phyloP scores from a whole-genome alignment of 306 rosid species.

The Inga leiocalycina region DNA sequence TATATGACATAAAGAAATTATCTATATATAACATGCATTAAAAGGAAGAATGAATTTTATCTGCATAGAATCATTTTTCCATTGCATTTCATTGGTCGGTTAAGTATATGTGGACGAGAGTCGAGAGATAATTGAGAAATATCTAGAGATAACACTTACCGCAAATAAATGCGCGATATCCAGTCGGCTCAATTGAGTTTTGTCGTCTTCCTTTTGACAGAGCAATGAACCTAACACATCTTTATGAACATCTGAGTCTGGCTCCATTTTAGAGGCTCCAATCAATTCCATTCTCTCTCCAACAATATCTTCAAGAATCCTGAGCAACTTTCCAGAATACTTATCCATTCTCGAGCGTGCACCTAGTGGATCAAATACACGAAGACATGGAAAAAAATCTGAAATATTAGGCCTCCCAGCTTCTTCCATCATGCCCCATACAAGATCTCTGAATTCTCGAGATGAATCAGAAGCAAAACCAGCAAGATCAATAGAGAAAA shows the following conservation, averaged over 20 bases:
- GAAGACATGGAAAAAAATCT: background rate
- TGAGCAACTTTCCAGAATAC: background rate
- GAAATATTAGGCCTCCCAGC: background rate
- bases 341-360: background rate
- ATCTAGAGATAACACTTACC: background rate
- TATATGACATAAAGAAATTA: too few species aligned
- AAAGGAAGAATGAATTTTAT: too few species aligned
- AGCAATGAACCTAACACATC: too few species aligned
- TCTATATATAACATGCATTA: too few species aligned
- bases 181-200: background rate
- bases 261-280: too few species aligned
- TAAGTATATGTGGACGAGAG: background rate
- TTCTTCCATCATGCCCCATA: background rate
- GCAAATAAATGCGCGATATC: background rate
- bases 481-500: too few species aligned
- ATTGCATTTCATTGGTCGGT: background rate
- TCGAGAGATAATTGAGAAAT: too few species aligned
- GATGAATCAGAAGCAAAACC: background rate
- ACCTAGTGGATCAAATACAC: background rate
- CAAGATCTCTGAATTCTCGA: background rate
- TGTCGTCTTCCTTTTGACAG: background rate
- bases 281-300: background rate
- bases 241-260: too few species aligned
- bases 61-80: background rate
- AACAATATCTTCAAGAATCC: background rate